Base-by-base conservation (phyloP, 805 yeast species). In the Zygoascus bituminiphila region DNA sequence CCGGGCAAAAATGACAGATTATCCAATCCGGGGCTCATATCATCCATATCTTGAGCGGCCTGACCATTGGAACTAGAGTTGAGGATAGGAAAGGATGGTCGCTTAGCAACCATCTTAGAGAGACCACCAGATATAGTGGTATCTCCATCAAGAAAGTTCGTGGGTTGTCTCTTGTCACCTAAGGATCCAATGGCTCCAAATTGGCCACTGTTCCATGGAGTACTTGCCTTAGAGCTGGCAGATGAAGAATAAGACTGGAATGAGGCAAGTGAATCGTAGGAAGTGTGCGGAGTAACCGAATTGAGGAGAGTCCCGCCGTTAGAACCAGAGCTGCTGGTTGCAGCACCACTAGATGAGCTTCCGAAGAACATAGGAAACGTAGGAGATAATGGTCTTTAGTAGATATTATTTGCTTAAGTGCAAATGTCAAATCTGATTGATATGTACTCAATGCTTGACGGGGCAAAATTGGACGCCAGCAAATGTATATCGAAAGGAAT, bases 191-290 rank as follows among this genome's bases (percentile, higher is more conserved):
- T 36, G 17, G 39, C 19, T 4, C 39, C 39, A 36, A 36, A 14
- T 31, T 22, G 19, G 15, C 33, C 8, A 24, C 14, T 19, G 35
- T 24, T 19, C 26, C 21, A 23, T 26, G 50, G 12, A 8, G 21
- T 41, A 2, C 44, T 15, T n/a, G 44, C 36, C 44, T 41, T 41
- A 15, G 44, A 41, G 19, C 25, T 22, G 22, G 44, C 42, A 20
- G 47, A 38, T 4, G 49, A 41, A 15, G 25, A 45, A 17, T 42
- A 44, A 19, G 54, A 50, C 36, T 51, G 48, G 26, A 43, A 46
- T 26, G 57, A 54, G 12, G 51, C 55, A 17, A 54, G 45, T 4
- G 55, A 52, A 43, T 52, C 57, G 20, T 37, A 48, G 7, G 57
- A 54, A 17, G 51, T 43, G 12, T 24, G 31, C 7, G 44, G 44